Evolutionary conservation across 768 basidiomycete genomes (phyloP).

Genomic region (Rhizopogon roseolus): DNA sequence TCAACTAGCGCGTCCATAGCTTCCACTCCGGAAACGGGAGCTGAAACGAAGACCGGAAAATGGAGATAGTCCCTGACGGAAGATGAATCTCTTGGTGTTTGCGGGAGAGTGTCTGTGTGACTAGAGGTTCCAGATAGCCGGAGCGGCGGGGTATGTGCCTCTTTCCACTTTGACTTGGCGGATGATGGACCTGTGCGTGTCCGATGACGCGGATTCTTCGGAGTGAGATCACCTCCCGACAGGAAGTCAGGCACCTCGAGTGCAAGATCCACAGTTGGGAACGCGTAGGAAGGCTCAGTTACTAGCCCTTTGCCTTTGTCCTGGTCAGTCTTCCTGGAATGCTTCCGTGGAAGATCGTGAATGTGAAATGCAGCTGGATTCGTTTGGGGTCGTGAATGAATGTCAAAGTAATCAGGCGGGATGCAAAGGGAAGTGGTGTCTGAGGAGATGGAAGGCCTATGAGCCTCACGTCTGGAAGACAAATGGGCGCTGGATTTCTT

Average conservation of each 20-base stretch:
- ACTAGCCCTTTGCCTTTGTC: conserved; percentile 21
- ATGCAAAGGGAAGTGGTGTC: conserved; percentile 8
- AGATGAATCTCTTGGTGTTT: conserved; percentile 55
- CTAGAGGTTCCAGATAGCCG: conserved; percentile 69
- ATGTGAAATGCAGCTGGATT: conserved; percentile 20
- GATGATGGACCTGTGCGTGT: conserved; percentile 57
- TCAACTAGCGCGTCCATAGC: conserved; percentile 87
- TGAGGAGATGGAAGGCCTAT: conserved; percentile 18
- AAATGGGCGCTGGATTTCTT: conserved; percentile 55
- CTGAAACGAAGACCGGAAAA: conserved; percentile 68
- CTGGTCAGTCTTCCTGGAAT: conserved; percentile 21
- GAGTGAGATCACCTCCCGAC: conserved; percentile 25
- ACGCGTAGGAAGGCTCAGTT: conserved; percentile 16
- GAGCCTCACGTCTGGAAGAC: conserved; percentile 49
- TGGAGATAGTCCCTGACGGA: conserved; percentile 23
- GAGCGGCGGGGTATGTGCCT: conserved; percentile 44
- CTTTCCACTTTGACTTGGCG: conserved; percentile 35
- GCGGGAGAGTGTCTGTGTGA: conserved; percentile 67
- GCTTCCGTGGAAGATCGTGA: conserved; percentile 12
- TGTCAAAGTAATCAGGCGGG: conserved; percentile 41
- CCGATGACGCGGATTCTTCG: conserved; percentile 41
- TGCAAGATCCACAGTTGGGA: conserved; percentile 22
- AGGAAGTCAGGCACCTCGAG: conserved; percentile 21
- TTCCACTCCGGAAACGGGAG: conserved; percentile 76
- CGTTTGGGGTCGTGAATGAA: conserved; percentile 37